phyloP scores from a whole-genome alignment of 1,284 basidiomycete genomes.

The Earliella scabrosa region DNA sequence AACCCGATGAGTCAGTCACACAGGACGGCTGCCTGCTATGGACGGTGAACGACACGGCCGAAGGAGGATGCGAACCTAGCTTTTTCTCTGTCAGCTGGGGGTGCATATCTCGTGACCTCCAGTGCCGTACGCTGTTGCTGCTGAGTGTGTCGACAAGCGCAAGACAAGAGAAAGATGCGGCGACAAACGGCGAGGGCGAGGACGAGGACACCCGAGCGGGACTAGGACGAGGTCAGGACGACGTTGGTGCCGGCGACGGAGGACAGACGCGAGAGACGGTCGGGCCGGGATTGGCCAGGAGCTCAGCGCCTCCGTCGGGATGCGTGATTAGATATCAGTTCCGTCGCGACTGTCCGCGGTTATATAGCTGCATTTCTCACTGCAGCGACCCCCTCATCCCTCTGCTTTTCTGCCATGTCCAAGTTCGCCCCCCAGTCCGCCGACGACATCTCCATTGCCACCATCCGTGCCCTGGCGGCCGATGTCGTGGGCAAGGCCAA shows the following conservation, averaged over 20 bases:
- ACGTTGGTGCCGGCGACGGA: not conserved
- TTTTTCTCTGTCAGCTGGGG: slow-evolving; percentile 75
- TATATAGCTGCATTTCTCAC: slow-evolving; percentile 28
- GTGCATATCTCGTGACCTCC: slow-evolving; percentile 55
- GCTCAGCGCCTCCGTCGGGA: slow-evolving; percentile 8
- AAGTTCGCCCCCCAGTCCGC: slow-evolving; percentile 43
- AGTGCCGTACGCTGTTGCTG: not conserved
- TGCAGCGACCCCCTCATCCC: slow-evolving; percentile 11
- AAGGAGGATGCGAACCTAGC: slow-evolving; percentile 45
- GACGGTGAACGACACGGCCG: slow-evolving; percentile 14
- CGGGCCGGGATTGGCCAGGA: too few relatives aligned
- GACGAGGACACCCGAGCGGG: not conserved
- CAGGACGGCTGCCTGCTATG: slow-evolving; percentile 21
- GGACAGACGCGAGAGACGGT: slow-evolving; percentile 8
- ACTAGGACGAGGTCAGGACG: not conserved
- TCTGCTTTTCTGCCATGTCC: slow-evolving; percentile 44
- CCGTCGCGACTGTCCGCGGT: slow-evolving; percentile 22
- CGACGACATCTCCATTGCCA: slow-evolving; percentile 67
- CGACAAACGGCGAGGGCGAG: slow-evolving; percentile 1
- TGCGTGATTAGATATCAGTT: slow-evolving; percentile 27
- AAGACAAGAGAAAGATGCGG: slow-evolving; percentile 3
- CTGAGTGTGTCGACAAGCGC: not conserved
- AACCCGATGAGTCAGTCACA: slow-evolving; percentile 17
- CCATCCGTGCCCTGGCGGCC: slow-evolving; percentile 74
- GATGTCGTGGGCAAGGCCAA: slow-evolving; percentile 83